phyloP scores from a whole-genome alignment of 2,329 filamentous ascomycete genomes.

The Exophiala sideris region DNA sequence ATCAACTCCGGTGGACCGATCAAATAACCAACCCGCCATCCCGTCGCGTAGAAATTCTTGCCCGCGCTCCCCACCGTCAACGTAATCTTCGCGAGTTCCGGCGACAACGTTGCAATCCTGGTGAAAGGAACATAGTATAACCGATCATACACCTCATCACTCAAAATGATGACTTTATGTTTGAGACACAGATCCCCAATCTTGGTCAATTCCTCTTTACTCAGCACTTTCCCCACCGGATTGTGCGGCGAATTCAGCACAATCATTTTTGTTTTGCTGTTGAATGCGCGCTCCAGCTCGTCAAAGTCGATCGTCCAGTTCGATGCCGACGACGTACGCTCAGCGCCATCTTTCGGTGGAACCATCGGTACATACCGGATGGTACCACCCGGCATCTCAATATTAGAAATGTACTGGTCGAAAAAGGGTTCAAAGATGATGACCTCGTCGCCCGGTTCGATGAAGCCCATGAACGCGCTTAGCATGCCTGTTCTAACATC shows the following conservation, averaged over 20 bases:
- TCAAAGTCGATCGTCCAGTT: conserved; percentile 87
- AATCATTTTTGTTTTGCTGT: conserved; percentile 89
- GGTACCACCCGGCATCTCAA: conserved; percentile 94
- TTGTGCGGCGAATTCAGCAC: conserved; percentile 74
- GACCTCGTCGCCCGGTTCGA: conserved; percentile 91
- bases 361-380: conserved; percentile 95
- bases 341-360: conserved; percentile 75
- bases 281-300: conserved; percentile 77
- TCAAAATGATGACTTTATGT: conserved; percentile 89
- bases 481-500: conserved; percentile 64
- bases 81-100: conserved; percentile 82
- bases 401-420: conserved; percentile 98
- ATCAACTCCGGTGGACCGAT: conserved; percentile 86
- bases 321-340: conserved; percentile 74
- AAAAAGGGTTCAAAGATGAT: conserved; percentile 99
- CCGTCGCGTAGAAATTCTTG: conserved; percentile 97
- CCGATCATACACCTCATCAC: conserved; percentile 90
- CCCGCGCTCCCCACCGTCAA: conserved; percentile 93
- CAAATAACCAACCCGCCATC: conserved; percentile 94
- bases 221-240: conserved; percentile 94
- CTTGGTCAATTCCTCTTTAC: conserved; percentile 72
- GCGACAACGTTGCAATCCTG: conserved; percentile 82
- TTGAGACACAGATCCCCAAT: conserved; percentile 89
- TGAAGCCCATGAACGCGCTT: conserved; percentile 95
- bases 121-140: conserved; percentile 96